phyloP scores from a whole-genome alignment of 2,329 filamentous ascomycete species.

The Pyricularia pennisetigena region DNA sequence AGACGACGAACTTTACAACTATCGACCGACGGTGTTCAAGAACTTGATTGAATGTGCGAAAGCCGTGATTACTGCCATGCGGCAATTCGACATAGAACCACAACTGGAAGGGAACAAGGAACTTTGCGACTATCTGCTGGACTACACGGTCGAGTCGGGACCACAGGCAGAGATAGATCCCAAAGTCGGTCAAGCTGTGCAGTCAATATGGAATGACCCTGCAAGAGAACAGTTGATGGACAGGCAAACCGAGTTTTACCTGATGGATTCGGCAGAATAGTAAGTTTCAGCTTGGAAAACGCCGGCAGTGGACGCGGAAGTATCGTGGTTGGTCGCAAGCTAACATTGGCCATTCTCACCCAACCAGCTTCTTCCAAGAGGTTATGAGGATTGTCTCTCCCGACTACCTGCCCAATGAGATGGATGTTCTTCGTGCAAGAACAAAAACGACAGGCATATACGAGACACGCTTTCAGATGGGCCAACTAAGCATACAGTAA shows the following conservation, averaged over 20 bases:
- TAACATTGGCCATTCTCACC: background rate
- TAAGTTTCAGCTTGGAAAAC: constrained; percentile 36
- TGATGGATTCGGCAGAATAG: constrained; percentile 99
- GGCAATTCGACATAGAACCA: constrained; percentile 80
- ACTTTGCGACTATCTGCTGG: constrained; percentile 68
- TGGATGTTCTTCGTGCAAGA: constrained; percentile 88
- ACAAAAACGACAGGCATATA: constrained; percentile 99
- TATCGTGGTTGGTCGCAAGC: background rate
- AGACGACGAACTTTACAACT: constrained; percentile 84
- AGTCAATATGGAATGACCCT: constrained; percentile 83
- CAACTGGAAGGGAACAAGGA: constrained; percentile 61
- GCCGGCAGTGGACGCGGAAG: background rate
- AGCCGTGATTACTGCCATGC: constrained; percentile 82
- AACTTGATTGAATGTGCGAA: constrained; percentile 96
- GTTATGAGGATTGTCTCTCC: constrained; percentile 72
- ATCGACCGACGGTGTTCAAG: constrained; percentile 95
- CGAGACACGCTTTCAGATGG: constrained; percentile 97
- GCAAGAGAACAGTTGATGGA: constrained; percentile 77
- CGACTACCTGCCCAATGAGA: constrained; percentile 86
- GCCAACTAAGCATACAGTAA: constrained; percentile 96
- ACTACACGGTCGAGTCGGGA: constrained; percentile 85
- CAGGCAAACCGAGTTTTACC: constrained; percentile 93
- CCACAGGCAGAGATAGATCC: constrained; percentile 76
- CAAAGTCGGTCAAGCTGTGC: constrained; percentile 73
- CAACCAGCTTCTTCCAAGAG: constrained; percentile 83